Evolutionary conservation across 2,329 filamentous ascomycete genomes (phyloP).

Genomic region (Fusarium lateritium): DNA sequence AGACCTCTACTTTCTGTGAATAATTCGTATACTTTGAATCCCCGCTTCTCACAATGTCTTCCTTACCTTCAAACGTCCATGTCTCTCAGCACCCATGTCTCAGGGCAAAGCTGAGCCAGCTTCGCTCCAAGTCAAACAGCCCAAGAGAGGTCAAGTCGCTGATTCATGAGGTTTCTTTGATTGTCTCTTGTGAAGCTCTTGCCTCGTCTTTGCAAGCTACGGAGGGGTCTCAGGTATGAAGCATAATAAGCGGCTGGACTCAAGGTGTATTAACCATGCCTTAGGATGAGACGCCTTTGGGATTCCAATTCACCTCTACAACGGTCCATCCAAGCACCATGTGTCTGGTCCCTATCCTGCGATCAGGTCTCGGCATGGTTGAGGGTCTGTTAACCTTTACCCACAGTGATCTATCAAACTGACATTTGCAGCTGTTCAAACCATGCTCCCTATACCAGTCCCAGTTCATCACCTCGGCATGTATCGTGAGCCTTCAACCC

Average conservation of each 20-base stretch:
- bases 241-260: background rate
- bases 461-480: slow-evolving; percentile 95
- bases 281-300: slow-evolving; percentile 84
- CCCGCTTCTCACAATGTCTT: slow-evolving; percentile 49
- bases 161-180: slow-evolving; percentile 87
- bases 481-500: slow-evolving; percentile 89
- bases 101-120: slow-evolving; percentile 88
- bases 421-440: slow-evolving; percentile 75
- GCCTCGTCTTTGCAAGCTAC: slow-evolving; percentile 71
- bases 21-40: slow-evolving; percentile 3
- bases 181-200: slow-evolving; percentile 87
- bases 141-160: slow-evolving; percentile 84
- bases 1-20: slow-evolving; percentile 28
- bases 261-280: too few species aligned
- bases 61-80: slow-evolving; percentile 75
- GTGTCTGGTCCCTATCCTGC: slow-evolving; percentile 91
- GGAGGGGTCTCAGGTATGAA: slow-evolving; percentile 73
- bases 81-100: slow-evolving; percentile 90
- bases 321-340: slow-evolving; percentile 76
- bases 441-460: slow-evolving; percentile 83
- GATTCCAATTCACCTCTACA: slow-evolving; percentile 79
- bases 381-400: slow-evolving; percentile 71
- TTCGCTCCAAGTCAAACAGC: slow-evolving; percentile 80
- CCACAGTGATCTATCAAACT: background rate
- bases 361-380: slow-evolving; percentile 92